These are phyloP conservation scores for Lachnum nothofagi DNA, from an alignment of 2,329 filamentous ascomycete genomes.

Conservation along the genomic window DNA sequence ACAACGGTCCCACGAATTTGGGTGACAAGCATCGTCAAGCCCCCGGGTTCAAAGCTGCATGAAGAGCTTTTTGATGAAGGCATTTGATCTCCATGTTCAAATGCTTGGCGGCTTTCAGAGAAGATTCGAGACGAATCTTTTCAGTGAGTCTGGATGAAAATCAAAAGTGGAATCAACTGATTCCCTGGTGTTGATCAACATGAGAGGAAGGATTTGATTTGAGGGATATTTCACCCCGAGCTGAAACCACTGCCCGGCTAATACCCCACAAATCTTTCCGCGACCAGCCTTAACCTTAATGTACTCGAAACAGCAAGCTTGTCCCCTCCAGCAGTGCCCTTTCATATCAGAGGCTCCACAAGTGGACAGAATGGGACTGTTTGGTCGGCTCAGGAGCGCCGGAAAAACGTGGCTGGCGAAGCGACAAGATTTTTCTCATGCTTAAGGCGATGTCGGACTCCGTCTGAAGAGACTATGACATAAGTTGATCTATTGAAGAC, in stretches of 20 bases:
- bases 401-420: not conserved
- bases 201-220: not conserved
- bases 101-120: not conserved
- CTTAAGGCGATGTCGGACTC: too few relatives aligned
- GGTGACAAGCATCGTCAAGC: too few relatives aligned
- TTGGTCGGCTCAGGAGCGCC: not conserved
- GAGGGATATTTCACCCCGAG: slow-evolving; percentile 1
- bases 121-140: too few relatives aligned
- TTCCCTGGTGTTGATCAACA: too few relatives aligned
- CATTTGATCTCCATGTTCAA: too few relatives aligned
- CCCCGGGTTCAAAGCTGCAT: too few relatives aligned
- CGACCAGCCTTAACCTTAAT: slow-evolving; percentile 10
- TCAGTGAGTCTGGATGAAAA: too few relatives aligned
- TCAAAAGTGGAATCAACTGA: too few relatives aligned
- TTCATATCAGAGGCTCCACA: slow-evolving; percentile 1
- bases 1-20: too few relatives aligned
- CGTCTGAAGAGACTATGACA: not conserved
- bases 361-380: not conserved
- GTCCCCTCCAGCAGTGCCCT: not conserved
- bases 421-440: too few relatives aligned
- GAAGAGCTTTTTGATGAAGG: not conserved
- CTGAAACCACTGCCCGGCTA: not conserved
- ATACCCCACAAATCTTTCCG: slow-evolving; percentile 2
- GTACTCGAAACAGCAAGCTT: slow-evolving; percentile 3
- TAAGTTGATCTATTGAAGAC: not conserved